phyloP scores from a whole-genome alignment of 345 rosid species.

The Eutrema heterophyllum region DNA sequence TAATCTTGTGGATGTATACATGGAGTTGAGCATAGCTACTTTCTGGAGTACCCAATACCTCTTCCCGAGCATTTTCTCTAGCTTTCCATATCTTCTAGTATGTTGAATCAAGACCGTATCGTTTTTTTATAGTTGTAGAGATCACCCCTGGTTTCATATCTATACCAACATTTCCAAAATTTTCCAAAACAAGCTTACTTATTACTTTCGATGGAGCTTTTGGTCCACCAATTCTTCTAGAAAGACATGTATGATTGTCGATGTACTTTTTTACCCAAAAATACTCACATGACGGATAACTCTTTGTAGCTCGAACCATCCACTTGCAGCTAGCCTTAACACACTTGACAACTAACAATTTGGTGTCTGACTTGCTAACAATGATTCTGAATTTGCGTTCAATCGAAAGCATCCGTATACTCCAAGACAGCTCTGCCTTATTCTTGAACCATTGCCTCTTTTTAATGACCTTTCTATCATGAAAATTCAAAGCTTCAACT shows the following conservation, averaged over 20 bases:
- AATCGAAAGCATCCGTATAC: neutral
- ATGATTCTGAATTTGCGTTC: neutral
- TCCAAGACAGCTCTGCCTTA: neutral
- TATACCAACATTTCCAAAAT: no score
- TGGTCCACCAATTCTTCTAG: no score
- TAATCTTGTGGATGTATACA: neutral
- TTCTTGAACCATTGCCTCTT: neutral
- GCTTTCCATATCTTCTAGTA: neutral
- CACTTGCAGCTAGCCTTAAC: neutral
- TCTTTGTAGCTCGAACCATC: neutral
- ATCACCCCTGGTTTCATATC: no score
- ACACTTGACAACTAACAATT: neutral
- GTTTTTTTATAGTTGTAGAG: no score
- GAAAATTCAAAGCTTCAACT: neutral
- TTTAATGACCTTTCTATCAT: neutral
- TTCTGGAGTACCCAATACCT: neutral
- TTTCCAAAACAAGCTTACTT: no score
- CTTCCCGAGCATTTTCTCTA: neutral
- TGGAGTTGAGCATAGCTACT: neutral
- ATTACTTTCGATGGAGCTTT: neutral
- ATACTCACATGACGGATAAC: neutral
- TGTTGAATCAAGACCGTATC: neutral
- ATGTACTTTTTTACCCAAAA: neutral
- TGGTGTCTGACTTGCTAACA: neutral
- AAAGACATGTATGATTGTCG: neutral